phyloP scores from a whole-genome alignment of 2,329 filamentous ascomycete species.

The Chlorencoelia australis region DNA sequence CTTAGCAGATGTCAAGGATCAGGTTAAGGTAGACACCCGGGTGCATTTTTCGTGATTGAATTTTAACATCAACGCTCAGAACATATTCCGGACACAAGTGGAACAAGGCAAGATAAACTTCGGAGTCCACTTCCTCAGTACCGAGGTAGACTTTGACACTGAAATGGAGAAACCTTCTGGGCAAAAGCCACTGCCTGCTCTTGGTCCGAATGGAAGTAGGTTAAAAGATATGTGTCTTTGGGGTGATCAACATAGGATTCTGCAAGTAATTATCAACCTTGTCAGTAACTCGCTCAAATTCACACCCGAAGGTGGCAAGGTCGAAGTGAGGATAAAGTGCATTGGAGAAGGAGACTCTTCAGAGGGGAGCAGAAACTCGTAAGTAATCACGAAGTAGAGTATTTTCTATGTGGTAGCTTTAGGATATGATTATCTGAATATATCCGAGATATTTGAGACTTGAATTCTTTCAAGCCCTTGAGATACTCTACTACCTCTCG shows the following conservation, averaged over 20 bases:
- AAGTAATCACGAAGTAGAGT: too few relatives aligned
- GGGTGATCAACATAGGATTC: conserved; percentile 85
- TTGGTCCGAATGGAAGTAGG: conserved; percentile 57
- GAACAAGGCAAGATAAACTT: conserved; percentile 69
- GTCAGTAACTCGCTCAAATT: conserved; percentile 91
- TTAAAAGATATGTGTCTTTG: conserved; percentile 77
- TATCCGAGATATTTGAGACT: too few relatives aligned
- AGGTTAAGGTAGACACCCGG: conserved; percentile 38
- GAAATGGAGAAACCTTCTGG: conserved; percentile 10
- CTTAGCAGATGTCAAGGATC: conserved; percentile 71
- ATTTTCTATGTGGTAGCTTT: too few relatives aligned
- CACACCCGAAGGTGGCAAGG: conserved; percentile 65
- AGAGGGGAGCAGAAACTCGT: conserved; percentile 17
- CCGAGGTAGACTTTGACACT: conserved; percentile 27
- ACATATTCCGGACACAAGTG: conserved; percentile 82
- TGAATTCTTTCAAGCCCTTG: too few relatives aligned
- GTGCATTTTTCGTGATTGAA: background rate
- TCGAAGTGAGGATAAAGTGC: conserved; percentile 68
- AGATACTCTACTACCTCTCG: too few relatives aligned
- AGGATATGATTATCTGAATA: too few relatives aligned
- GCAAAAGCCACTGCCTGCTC: conserved; percentile 38
- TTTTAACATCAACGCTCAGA: too few relatives aligned
- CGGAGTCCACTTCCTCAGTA: conserved; percentile 58
- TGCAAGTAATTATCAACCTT: conserved; percentile 89
- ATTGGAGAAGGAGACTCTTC: conserved; percentile 41